Base-by-base conservation (phyloP, 2,329 filamentous ascomycete species). In the Fusarium cicatricum region DNA sequence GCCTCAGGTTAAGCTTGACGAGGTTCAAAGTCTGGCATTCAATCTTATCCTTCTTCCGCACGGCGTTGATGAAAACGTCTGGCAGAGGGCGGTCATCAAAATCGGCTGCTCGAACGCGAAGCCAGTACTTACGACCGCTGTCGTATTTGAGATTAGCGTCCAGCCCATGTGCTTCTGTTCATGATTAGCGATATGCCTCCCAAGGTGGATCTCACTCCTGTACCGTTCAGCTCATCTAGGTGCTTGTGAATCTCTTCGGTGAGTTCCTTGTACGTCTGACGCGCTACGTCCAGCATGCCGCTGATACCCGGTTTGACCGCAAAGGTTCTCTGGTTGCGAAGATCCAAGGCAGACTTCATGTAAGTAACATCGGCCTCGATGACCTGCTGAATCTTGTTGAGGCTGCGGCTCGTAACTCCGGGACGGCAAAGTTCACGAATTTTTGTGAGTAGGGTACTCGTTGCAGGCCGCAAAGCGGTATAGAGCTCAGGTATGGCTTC, bases 11-110 rank as follows among this genome's bases (percentile, higher is more conserved):
- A 33, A 91, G 79, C 70, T 97, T 95, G 60, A 97, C 82, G 11
- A 99, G 80, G 49, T 89, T 84, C 10, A 98, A 72, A 0, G 95
- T 98, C 67, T 96, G 91, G 64, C 92, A 98, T 72, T 98, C 92
- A 28, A 96, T 82, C 50, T 82, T 82, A n/a, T 86, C 86, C 67
- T 89, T 92, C 67, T 87, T 92, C 37, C 82, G 81, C 60, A 88
- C 85, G 1, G 84, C 78, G 61, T 98, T 97, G 72, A 96, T 90
- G 59, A 98, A 89, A 2, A 89, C 71, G 2, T 86, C 80, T 0
- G 91, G 90, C 2, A 93, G 71, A 0, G 70, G 58, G 4, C 78
- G 77, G 12, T 84, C 78, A 23, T 90, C 85, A 11, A 92, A 80
- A 38, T 93, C 87, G 3, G 74, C 78, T 5, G 80, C 77, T 14